phyloP scores from a whole-genome alignment of 164 flowering plant species.

The Paratinospora sagittata region DNA sequence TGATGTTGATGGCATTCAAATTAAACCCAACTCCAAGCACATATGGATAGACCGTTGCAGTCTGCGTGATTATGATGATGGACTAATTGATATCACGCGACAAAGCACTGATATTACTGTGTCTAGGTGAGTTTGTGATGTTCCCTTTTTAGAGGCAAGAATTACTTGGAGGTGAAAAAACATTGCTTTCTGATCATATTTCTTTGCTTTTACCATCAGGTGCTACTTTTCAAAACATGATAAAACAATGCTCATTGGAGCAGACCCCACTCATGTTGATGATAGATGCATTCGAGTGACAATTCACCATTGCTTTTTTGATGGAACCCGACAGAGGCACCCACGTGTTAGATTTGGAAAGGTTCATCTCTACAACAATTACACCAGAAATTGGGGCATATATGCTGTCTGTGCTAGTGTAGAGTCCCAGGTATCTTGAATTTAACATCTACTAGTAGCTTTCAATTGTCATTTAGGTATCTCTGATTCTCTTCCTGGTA shows the following conservation, averaged over 20 bases:
- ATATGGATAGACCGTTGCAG: slow-evolving; percentile 94
- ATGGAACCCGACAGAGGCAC: slow-evolving; percentile 82
- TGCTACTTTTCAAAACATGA: slow-evolving; percentile 69
- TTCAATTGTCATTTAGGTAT: not conserved
- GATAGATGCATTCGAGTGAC: slow-evolving; percentile 84
- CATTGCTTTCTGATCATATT: not conserved
- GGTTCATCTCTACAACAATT: slow-evolving; percentile 83
- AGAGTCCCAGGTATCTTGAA: slow-evolving; percentile 57
- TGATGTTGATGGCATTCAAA: slow-evolving; percentile 85
- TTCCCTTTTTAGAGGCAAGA: not conserved
- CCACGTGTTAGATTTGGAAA: slow-evolving; percentile 86
- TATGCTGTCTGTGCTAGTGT: slow-evolving; percentile 92
- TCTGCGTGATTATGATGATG: slow-evolving; percentile 73
- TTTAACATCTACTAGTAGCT: not conserved
- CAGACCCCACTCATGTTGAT: slow-evolving; percentile 58
- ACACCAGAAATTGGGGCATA: slow-evolving; percentile 81
- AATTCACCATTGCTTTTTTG: slow-evolving; percentile 85
- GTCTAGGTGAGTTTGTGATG: slow-evolving; percentile 45
- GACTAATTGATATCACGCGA: slow-evolving; percentile 83
- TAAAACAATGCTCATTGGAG: slow-evolving; percentile 88
- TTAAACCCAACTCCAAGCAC: slow-evolving; percentile 77
- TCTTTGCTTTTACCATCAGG: slow-evolving; percentile 29
- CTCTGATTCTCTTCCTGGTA: not conserved
- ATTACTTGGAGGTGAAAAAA: not conserved
- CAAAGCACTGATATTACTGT: slow-evolving; percentile 77